phyloP scores from a whole-genome alignment of 345 rosid genomes.

The Odontarrhena argentea region DNA sequence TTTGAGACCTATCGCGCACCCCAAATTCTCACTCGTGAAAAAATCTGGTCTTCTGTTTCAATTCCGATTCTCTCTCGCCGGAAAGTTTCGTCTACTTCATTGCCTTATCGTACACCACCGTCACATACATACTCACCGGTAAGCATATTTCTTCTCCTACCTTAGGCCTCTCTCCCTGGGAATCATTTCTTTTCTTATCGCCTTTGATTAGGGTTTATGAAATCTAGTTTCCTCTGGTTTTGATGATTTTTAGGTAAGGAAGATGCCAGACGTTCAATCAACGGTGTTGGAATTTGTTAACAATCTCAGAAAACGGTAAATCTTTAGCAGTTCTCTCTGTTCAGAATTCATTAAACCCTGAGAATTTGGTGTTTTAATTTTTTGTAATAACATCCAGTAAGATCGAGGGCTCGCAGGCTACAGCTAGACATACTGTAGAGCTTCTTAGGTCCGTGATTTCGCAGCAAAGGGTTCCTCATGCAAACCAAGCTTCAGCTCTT shows the following conservation, averaged over 20 bases:
- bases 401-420: slow-evolving; percentile 96
- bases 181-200: not conserved
- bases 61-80: slow-evolving; percentile 39
- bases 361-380: not conserved
- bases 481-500: slow-evolving; percentile 81
- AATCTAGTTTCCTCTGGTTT: slow-evolving; percentile 25
- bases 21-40: slow-evolving; percentile 4
- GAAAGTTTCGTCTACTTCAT: slow-evolving; percentile 22
- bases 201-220: slow-evolving; percentile 31
- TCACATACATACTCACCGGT: slow-evolving; percentile 25
- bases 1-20: slow-evolving; percentile 13
- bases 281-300: slow-evolving; percentile 70
- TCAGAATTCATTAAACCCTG: slow-evolving; percentile 20
- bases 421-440: slow-evolving; percentile 82
- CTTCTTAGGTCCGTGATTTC: slow-evolving; percentile 89
- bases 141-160: slow-evolving; percentile 16
- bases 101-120: slow-evolving; percentile 35
- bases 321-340: not conserved
- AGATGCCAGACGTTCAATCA: slow-evolving; percentile 89
- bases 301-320: slow-evolving; percentile 87
- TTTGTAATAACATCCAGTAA: slow-evolving; percentile 48
- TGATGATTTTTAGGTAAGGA: slow-evolving; percentile 36
- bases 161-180: not conserved
- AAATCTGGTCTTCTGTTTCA: slow-evolving; percentile 22
- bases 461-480: slow-evolving; percentile 77